Conservation (phyloP, 2,329 filamentous ascomycete species). For the Pseudogymnoascus sp. region DNA sequence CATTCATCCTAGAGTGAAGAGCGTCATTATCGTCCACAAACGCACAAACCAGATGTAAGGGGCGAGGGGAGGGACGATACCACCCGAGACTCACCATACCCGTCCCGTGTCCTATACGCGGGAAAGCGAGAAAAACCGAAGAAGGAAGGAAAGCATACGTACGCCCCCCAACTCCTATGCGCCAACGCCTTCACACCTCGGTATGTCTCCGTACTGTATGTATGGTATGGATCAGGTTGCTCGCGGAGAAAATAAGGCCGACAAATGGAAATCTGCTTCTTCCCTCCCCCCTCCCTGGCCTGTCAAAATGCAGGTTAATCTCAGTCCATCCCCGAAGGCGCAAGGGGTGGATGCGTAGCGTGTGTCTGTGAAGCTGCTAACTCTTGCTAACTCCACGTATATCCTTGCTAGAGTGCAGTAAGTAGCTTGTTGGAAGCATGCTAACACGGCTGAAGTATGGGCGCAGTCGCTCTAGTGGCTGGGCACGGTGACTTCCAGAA, state of each 20-base stretch:
- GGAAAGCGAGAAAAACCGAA: background rate
- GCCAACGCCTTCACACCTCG: background rate
- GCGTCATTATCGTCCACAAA: slow-evolving; percentile 3
- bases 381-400: background rate
- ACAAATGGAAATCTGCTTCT: background rate
- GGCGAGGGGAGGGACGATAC: background rate
- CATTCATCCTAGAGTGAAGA: background rate
- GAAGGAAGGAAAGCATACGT: background rate
- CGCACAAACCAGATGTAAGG: background rate
- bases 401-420: background rate
- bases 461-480: slow-evolving; percentile 7
- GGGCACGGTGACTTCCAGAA: slow-evolving; percentile 4
- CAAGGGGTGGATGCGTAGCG: background rate
- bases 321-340: background rate
- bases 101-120: background rate
- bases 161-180: background rate
- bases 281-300: background rate
- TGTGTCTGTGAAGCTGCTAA: background rate
- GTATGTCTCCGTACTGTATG: background rate
- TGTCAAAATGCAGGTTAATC: slow-evolving; percentile 9
- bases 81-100: background rate
- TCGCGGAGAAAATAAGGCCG: background rate
- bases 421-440: background rate
- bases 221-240: too few species aligned
- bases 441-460: slow-evolving; percentile 4